Evolutionary conservation across 495 filamentous ascomycete genomes (phyloP).

Genomic region (Tuber melanosporum): DNA sequence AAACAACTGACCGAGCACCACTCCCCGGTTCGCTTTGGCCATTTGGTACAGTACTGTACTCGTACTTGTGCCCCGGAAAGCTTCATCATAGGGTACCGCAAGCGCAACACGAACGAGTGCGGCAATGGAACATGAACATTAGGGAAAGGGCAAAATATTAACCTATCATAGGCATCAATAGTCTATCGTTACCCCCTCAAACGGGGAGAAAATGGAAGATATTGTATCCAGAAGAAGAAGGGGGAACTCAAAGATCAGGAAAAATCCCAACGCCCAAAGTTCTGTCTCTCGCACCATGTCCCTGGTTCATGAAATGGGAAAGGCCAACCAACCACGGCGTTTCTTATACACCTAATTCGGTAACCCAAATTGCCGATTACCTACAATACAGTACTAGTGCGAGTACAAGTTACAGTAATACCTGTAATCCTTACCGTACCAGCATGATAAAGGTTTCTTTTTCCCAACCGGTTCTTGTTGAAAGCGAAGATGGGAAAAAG

Average conservation of each 20-base stretch:
- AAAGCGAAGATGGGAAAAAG: background rate
- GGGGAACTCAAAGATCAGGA: background rate
- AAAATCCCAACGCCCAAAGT: slow-evolving; percentile 1
- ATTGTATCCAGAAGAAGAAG: background rate
- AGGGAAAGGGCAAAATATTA: background rate
- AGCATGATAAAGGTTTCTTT: background rate
- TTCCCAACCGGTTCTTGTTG: background rate
- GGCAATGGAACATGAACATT: background rate
- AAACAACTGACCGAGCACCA: background rate
- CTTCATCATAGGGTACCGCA: slow-evolving; percentile 4
- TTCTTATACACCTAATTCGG: background rate
- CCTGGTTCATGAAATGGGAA: background rate
- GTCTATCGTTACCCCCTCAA: background rate
- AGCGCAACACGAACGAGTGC: background rate
- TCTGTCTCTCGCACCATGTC: background rate
- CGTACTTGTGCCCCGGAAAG: background rate
- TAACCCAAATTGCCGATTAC: background rate
- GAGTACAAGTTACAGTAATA: background rate
- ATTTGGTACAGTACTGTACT: background rate
- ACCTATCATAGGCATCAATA: background rate
- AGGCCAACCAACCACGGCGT: background rate
- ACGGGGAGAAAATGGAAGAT: background rate
- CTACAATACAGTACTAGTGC: background rate
- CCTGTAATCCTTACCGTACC: background rate
- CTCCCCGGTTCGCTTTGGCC: background rate